Conservation (phyloP, 176 grass and related monocot species). For the Oropetium thomaeum region DNA sequence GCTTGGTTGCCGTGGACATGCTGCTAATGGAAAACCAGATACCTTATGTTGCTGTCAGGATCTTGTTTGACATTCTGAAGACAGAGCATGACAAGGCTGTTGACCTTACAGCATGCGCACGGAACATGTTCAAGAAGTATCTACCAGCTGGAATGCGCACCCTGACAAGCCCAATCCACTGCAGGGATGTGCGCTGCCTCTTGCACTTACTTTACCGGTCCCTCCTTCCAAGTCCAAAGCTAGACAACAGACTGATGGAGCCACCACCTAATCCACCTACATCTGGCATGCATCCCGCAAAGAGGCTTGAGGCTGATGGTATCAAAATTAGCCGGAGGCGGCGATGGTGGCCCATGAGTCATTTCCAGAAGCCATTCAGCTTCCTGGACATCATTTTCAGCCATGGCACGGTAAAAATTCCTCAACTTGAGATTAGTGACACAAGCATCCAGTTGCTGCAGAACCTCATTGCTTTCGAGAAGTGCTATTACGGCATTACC, state of each 20-base stretch:
- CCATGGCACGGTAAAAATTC: background rate
- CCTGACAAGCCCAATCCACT: background rate
- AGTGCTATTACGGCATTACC: background rate
- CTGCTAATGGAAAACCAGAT: constrained; percentile 13
- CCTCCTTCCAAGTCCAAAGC: constrained; percentile 7
- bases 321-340: background rate
- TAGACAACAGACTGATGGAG: background rate
- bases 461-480: constrained; percentile 15
- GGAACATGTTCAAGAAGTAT: constrained; percentile 19
- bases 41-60: constrained; percentile 19
- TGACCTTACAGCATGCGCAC: constrained; percentile 1
- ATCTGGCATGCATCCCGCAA: background rate
- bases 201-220: constrained; percentile 11
- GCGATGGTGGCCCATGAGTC: background rate
- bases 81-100: constrained; percentile 4
- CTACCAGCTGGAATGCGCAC: constrained; percentile 18
- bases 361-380: constrained; percentile 8
- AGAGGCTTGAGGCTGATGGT: background rate
- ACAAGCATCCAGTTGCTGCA: constrained; percentile 16
- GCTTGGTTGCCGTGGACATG: constrained; percentile 15
- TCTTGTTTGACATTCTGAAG: constrained; percentile 24
- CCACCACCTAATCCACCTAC: constrained; percentile 5
- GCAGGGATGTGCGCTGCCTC: background rate
- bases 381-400: constrained; percentile 8
- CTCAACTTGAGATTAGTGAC: constrained; percentile 11